These are phyloP conservation scores for Lichenothelia convexa DNA, from an alignment of 495 filamentous ascomycete genomes.

Conservation along the genomic window DNA sequence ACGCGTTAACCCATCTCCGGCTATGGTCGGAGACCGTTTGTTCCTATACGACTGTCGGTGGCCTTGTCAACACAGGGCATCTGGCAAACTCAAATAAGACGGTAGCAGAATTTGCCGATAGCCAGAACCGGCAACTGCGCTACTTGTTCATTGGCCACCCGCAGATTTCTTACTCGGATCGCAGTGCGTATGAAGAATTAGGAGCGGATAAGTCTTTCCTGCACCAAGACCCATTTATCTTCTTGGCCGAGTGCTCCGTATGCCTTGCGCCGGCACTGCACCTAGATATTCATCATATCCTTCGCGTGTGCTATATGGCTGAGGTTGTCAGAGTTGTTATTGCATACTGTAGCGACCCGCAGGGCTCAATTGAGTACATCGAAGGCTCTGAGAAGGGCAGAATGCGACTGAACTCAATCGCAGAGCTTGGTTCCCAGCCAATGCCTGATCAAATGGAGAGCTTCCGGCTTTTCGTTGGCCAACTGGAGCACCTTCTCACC, in stretches of 20 bases:
- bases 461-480: background rate
- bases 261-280: slow-evolving; percentile 52
- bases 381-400: background rate
- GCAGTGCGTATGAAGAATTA: slow-evolving; percentile 7
- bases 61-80: slow-evolving; percentile 35
- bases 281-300: slow-evolving; percentile 62
- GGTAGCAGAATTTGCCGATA: slow-evolving; percentile 46
- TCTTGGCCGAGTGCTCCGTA: slow-evolving; percentile 56
- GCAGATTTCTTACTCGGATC: slow-evolving; percentile 17
- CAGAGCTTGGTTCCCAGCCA: background rate
- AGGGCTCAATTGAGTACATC: background rate
- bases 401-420: background rate
- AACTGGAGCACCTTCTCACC: background rate
- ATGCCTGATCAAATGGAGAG: background rate
- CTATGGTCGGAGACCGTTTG: slow-evolving; percentile 75
- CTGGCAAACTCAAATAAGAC: slow-evolving; percentile 40
- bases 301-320: slow-evolving; percentile 79
- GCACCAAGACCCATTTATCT: slow-evolving; percentile 63
- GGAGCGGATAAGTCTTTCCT: slow-evolving; percentile 38
- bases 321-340: slow-evolving; percentile 70
- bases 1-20: slow-evolving; percentile 72
- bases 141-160: slow-evolving; percentile 46
- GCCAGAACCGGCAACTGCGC: slow-evolving; percentile 53
- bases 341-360: slow-evolving; percentile 13
- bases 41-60: slow-evolving; percentile 66